These are phyloP conservation scores for Blastobotrys arbuscula DNA, from an alignment of 1,139 yeast genomes.

Conservation along the genomic window DNA sequence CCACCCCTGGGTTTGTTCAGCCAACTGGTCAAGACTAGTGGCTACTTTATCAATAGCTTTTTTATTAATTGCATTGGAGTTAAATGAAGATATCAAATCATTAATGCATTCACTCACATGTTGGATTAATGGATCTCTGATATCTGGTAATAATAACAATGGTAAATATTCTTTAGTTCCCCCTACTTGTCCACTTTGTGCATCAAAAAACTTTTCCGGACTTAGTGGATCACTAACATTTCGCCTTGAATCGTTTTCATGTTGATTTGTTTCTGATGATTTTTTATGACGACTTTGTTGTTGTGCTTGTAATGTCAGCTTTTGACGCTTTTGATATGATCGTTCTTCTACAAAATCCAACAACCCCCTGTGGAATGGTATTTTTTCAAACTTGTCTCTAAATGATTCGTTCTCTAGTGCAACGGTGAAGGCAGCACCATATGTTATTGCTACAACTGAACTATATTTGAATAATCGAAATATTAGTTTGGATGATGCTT, in stretches of 20 bases:
- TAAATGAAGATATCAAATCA: slow-evolving; percentile 28
- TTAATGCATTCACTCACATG: slow-evolving; percentile 27
- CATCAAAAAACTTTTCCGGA: slow-evolving; percentile 27
- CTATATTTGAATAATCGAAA: background rate
- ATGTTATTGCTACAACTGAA: background rate
- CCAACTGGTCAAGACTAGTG: background rate
- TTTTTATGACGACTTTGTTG: slow-evolving; percentile 11
- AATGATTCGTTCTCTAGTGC: slow-evolving; percentile 14
- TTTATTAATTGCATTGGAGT: slow-evolving; percentile 27
- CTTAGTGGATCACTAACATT: slow-evolving; percentile 26
- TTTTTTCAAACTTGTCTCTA: slow-evolving; percentile 19
- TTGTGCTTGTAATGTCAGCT: slow-evolving; percentile 17
- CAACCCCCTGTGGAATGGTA: slow-evolving; percentile 23
- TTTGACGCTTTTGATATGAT: slow-evolving; percentile 20
- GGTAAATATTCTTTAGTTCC: slow-evolving; percentile 27
- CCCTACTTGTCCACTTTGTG: slow-evolving; percentile 28
- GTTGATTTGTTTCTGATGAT: slow-evolving; percentile 10
- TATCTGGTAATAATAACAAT: slow-evolving; percentile 28
- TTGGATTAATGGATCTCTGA: slow-evolving; percentile 23
- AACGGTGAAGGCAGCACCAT: slow-evolving; percentile 4
- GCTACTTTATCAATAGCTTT: slow-evolving; percentile 23
- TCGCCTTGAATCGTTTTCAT: slow-evolving; percentile 10
- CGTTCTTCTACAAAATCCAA: slow-evolving; percentile 29
- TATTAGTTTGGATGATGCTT: background rate
- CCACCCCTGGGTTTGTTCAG: slow-evolving; percentile 13